Evolutionary conservation across 768 basidiomycete species (phyloP), one percentile per base, ranked within the genome.

Genomic region (Galerina marginata): DNA sequence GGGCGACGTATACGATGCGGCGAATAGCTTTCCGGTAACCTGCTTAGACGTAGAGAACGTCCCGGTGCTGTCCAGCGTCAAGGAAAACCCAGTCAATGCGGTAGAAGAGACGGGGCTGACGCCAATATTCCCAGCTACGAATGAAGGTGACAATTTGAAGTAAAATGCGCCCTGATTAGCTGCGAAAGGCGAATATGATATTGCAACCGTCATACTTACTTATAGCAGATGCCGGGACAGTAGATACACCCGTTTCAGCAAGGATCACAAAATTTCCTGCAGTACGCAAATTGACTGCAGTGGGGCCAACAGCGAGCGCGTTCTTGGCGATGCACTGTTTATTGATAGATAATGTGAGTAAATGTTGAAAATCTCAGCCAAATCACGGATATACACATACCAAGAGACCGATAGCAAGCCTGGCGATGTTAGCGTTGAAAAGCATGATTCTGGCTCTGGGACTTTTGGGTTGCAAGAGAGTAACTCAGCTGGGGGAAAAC

Each of bases 71-170:
- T 56, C 58, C 29, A 65, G 49, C 5, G 64, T 65, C n/a, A 68
- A 54, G 29, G 65, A 59, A 50, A 69, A 71, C 6, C 70, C 70
- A 4, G 70, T 71, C n/a, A 71, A 23, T 26, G 25, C 58, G 36
- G 60, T 60, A 5, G 60, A 59, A 26, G 60, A 57, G 45, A 61
- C 54, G 9, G 70, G 70, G 59, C 68, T 69, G 48, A 69, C 59
- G 36, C 57, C 68, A 46, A 71, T 56, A 49, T 63, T 55, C 5
- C 65, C 67, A 42, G 56, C 66, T 67, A 33, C 51, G 25, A 7
- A 33, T 33, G 29, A 20, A 20, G 20, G 20, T 20, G 20, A 20
- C 20, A 20, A 33, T 33, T 33, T 3, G 7, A 33, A 33, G 29
- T 33, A 33, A 33, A 33, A 20, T 4, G 29, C 7, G 29, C 29